Conservation (phyloP, 2,329 filamentous ascomycete species). For the Colletotrichum sp. region DNA sequence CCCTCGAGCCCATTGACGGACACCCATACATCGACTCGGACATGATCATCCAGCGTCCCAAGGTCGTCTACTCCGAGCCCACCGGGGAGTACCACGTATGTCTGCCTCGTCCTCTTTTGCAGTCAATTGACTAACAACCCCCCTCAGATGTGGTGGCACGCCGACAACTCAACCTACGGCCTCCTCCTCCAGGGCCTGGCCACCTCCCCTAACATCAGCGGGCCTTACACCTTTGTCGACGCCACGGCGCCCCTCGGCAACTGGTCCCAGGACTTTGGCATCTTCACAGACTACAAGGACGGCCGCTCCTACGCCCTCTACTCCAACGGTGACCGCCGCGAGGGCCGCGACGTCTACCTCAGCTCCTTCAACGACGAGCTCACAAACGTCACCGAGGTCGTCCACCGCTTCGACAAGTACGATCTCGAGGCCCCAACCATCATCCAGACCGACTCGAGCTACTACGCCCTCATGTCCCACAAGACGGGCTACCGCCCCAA, state of each 20-base stretch:
- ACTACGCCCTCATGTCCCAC: slow-evolving; percentile 65
- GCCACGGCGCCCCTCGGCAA: slow-evolving; percentile 61
- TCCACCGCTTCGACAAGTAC: slow-evolving; percentile 61
- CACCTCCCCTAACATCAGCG: slow-evolving; percentile 53
- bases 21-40: slow-evolving; percentile 59
- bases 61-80: slow-evolving; percentile 62
- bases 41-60: slow-evolving; percentile 65
- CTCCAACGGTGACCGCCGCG: slow-evolving; percentile 59
- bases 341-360: slow-evolving; percentile 62
- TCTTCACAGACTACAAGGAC: slow-evolving; percentile 64
- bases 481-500: slow-evolving; percentile 69
- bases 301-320: slow-evolving; percentile 61
- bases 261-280: slow-evolving; percentile 66
- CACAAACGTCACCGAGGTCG: slow-evolving; percentile 53
- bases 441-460: slow-evolving; percentile 62
- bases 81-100: slow-evolving; percentile 60
- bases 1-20: slow-evolving; percentile 58
- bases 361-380: slow-evolving; percentile 57
- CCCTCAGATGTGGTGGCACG: slow-evolving; percentile 63
- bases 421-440: slow-evolving; percentile 66
- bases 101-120: not conserved
- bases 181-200: slow-evolving; percentile 61
- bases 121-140: not conserved
- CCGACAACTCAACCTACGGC: slow-evolving; percentile 61
- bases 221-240: slow-evolving; percentile 58